Evolutionary conservation across 2,329 filamentous ascomycete species (phyloP), one percentile per base, ranked within the genome.

Genomic region (Stagonosporopsis vannaccii): DNA sequence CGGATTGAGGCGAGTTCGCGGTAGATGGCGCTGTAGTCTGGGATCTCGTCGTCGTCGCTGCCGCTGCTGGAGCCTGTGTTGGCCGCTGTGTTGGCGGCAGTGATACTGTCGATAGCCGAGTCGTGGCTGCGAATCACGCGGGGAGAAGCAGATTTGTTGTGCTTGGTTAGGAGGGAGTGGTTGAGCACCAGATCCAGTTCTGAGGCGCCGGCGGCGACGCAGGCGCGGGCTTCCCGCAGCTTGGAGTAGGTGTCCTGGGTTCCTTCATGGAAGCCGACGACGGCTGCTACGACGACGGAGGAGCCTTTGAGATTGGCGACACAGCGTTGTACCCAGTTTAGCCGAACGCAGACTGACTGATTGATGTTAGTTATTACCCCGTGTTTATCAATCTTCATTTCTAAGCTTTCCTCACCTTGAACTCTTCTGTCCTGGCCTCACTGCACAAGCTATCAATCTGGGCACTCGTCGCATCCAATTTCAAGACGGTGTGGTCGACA

Each of bases 121-220:
- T 71, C 65, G 44, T 57, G 63, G 28, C 44, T 62, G 25, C 43
- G 61, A 40, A 61, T 56, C 8, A 44, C 26, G 4, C 28, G 37
- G 1, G 56, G 56, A n/a, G 46, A 49, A 12, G 32, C 33, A n/a
- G 60, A 40, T 25, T 51, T 59, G 56, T 70, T 70, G 58, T 70
- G 63, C 45, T 61, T 59, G 22, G 72, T 72, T 19, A 87, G 74
- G 3, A 80, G 72, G 2, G 75, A 74, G 63, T 82, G 81, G 60
- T 87, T 86, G 44, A 87, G 75, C 2, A 87, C 85, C 67, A 86
- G 80, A 66, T 87, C 85, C 30, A 87, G 77, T 67, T 87, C 85
- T 1, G 69, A 70, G 1, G 84, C 84, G 19, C 85, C 84, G 17
- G 78, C 74, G 8, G 69, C 62, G 32, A 85, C 71, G 13, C 84